Percentiles rank a stretch among this genome's conserved stretches.
Conservation (phyloP, 352 stramenopile species). For the Lagenidium sp. region DNA sequence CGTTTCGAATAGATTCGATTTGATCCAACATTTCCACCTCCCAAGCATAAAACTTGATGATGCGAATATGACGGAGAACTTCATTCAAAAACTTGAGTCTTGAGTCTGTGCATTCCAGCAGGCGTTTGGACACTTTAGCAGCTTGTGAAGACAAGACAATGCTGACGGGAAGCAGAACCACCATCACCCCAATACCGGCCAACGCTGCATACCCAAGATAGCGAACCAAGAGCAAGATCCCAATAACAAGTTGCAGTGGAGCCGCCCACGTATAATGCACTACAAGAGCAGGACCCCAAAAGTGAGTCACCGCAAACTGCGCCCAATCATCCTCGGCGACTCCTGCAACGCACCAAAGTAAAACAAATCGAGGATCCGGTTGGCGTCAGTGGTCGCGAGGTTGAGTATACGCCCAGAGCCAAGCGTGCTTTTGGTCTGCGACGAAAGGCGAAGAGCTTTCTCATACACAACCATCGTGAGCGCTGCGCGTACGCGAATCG, state of each 20-base stretch:
- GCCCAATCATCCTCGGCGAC: too few species aligned
- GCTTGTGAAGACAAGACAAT: constrained; percentile 28
- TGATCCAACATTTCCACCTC: constrained; percentile 44
- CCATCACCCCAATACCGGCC: constrained; percentile 42
- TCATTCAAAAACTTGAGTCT: constrained; percentile 50
- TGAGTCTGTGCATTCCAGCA: constrained; percentile 36
- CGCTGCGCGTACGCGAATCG: constrained; percentile 49
- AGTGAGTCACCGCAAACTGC: too few species aligned
- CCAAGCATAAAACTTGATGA: constrained; percentile 77
- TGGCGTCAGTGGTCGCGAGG: constrained; percentile 91
- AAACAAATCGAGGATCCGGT: constrained; percentile 85
- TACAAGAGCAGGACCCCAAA: constrained; percentile 2
- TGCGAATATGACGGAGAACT: constrained; percentile 50
- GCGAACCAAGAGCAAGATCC: constrained; percentile 34
- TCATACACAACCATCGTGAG: constrained; percentile 59
- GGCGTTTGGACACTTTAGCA: constrained; percentile 25
- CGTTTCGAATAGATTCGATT: constrained; percentile 29
- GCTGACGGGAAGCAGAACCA: constrained; percentile 37
- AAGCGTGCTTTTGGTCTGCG: constrained; percentile 39
- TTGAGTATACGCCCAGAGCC: constrained; percentile 87
- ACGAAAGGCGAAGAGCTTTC: constrained; percentile 45
- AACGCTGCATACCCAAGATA: constrained; percentile 46
- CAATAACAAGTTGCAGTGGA: constrained; percentile 44
- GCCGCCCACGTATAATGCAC: constrained; percentile 60
- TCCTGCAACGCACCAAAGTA: constrained; percentile 24